Evolutionary conservation across 164 flowering plant species (phyloP).

Genomic region (Platanus orientalis): DNA sequence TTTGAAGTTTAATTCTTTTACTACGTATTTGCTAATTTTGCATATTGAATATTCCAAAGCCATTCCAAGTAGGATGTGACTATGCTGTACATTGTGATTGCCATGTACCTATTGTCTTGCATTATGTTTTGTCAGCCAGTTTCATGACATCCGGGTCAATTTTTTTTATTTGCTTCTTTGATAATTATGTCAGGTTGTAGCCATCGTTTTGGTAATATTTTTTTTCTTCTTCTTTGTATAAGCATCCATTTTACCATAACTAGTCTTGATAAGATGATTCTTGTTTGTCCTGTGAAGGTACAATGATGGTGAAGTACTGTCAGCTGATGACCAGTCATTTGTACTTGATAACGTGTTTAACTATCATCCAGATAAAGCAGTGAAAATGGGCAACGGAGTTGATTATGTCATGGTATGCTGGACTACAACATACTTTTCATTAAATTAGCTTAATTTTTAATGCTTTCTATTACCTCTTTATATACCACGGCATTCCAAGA

Average conservation of each 20-base stretch:
- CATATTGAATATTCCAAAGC: too few species aligned
- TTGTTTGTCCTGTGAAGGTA: slow-evolving; percentile 38
- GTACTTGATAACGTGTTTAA: slow-evolving; percentile 63
- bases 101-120: too few species aligned
- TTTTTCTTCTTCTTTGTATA: not conserved
- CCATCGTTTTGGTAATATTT: not conserved
- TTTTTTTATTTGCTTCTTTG: too few species aligned
- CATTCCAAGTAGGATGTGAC: too few species aligned
- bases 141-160: too few species aligned
- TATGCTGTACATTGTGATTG: too few species aligned
- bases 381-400: slow-evolving; percentile 69
- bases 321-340: slow-evolving; percentile 65
- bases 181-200: too few species aligned
- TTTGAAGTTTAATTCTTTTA: too few species aligned
- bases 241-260: not conserved
- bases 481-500: not conserved
- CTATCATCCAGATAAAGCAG: slow-evolving; percentile 78
- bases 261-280: not conserved
- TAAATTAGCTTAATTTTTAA: not conserved
- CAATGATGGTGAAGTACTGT: slow-evolving; percentile 71
- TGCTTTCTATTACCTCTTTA: not conserved
- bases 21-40: too few species aligned
- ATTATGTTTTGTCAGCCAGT: too few species aligned
- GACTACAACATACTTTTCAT: not conserved
- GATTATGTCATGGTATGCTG: slow-evolving; percentile 66